These are phyloP conservation scores for Wallacemonas sp. DNA, from an alignment of 208 protist species.

Conservation along the genomic window DNA sequence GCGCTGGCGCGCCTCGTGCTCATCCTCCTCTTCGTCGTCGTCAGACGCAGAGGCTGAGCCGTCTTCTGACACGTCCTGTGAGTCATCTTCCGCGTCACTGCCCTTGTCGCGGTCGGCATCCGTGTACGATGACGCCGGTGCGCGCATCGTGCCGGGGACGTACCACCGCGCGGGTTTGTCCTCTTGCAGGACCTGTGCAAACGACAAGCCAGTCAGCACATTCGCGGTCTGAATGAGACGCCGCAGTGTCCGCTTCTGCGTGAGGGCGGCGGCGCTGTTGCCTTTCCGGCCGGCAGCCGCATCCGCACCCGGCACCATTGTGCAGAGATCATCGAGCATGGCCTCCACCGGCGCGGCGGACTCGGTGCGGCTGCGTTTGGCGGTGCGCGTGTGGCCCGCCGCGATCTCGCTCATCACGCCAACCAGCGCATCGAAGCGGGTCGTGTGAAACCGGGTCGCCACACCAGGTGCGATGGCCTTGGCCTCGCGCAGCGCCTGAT, in stretches of 20 bases:
- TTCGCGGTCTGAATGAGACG: conserved; percentile 67
- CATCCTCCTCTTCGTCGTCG: conserved; percentile 21
- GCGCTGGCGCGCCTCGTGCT: conserved; percentile 27
- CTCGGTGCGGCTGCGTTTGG: conserved; percentile 44
- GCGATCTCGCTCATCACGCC: conserved; percentile 71
- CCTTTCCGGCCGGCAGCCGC: conserved; percentile 14
- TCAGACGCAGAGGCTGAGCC: not conserved
- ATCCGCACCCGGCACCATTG: conserved; percentile 37
- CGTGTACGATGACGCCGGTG: not conserved
- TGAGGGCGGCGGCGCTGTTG: not conserved
- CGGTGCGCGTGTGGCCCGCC: conserved; percentile 45
- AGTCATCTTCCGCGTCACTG: not conserved
- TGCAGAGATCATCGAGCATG: conserved; percentile 59
- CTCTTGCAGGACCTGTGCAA: conserved; percentile 30
- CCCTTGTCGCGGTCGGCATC: conserved; percentile 10
- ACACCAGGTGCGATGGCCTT: conserved; percentile 6
- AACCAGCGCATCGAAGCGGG: conserved; percentile 61
- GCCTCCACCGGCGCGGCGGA: conserved; percentile 48
- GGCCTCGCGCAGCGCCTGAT: conserved; percentile 49
- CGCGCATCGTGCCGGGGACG: conserved; percentile 37
- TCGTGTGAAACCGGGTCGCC: conserved; percentile 16
- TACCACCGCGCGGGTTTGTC: conserved; percentile 79
- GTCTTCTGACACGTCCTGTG: too few species aligned
- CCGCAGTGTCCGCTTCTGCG: conserved; percentile 44
- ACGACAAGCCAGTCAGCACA: conserved; percentile 53